Evolutionary conservation across 2,329 filamentous ascomycete genomes (phyloP).

Genomic region (Plenodomus biglobosus): DNA sequence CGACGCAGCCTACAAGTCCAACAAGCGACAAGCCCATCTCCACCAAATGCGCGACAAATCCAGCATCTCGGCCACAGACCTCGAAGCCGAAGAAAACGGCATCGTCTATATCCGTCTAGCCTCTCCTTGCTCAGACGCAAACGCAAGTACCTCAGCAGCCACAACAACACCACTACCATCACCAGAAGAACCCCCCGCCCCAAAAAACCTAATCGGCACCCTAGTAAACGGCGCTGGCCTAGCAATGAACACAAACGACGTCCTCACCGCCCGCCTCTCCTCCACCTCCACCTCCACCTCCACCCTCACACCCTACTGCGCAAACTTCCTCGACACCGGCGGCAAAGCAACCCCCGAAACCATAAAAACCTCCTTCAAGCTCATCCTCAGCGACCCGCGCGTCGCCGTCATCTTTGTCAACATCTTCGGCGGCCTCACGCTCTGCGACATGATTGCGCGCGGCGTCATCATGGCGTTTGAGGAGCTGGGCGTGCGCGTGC

Average conservation of each 20-base stretch:
- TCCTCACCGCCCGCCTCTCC: no score
- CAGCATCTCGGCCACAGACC: constrained; percentile 58
- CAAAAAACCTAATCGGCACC: constrained; percentile 71
- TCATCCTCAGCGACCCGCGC: constrained; percentile 69
- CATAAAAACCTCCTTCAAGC: constrained; percentile 73
- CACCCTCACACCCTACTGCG: constrained; percentile 50
- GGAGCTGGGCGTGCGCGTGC: constrained; percentile 63
- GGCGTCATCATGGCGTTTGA: constrained; percentile 73
- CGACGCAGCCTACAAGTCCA: constrained; percentile 66
- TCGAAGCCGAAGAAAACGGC: constrained; percentile 66
- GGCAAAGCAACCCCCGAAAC: constrained; percentile 84
- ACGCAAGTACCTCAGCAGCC: no score
- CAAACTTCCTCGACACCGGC: constrained; percentile 88
- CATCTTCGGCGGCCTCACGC: constrained; percentile 69
- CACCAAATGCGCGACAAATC: constrained; percentile 58
- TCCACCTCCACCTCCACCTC: constrained; percentile 64
- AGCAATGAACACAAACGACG: constrained; percentile 89
- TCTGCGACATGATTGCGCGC: constrained; percentile 79
- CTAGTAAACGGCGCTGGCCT: constrained; percentile 87
- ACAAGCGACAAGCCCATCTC: constrained; percentile 62
- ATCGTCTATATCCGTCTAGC: constrained; percentile 74
- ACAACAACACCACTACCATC: constrained; percentile 15
- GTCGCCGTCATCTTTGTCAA: constrained; percentile 74
- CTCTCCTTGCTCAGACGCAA: no score
- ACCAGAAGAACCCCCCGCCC: constrained; percentile 29